Evolutionary conservation across 306 rosid genomes (phyloP).

Genomic region (Neltuma alba): DNA sequence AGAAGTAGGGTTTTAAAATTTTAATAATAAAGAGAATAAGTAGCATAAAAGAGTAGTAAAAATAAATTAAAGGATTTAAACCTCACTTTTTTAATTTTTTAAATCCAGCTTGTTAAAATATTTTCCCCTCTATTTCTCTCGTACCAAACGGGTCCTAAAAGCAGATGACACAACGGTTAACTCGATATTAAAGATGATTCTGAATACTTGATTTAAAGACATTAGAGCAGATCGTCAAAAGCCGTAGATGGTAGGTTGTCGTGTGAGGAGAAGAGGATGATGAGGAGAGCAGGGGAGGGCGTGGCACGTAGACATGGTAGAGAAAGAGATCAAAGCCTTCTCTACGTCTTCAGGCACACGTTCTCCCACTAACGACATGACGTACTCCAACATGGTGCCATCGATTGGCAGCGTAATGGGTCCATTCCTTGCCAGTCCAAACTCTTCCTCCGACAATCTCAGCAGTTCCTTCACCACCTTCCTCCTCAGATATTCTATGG

Average conservation of each 20-base stretch:
- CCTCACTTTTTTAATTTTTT: no score
- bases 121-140: no score
- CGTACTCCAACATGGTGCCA: constrained; percentile 39
- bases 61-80: no score
- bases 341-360: constrained; percentile 29
- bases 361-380: constrained; percentile 31
- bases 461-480: constrained; percentile 41
- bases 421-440: constrained; percentile 27
- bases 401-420: constrained; percentile 44
- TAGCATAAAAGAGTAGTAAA: no score
- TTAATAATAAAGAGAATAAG: no score
- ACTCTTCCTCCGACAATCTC: constrained; percentile 47
- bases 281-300: constrained; percentile 21
- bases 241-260: constrained; percentile 33
- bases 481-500: constrained; percentile 36
- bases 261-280: constrained; percentile 10
- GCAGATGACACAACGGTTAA: no score
- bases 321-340: background rate
- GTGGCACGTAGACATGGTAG: constrained; percentile 21
- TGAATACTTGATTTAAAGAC: no score
- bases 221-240: no score
- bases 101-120: no score
- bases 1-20: no score
- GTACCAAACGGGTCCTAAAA: no score
- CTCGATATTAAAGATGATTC: no score